A percentile compares a stretch with the other conserved stretches of the same genome.
phyloP scores from a whole-genome alignment of 306 rosid species.

The Hippophae gyantsensis region DNA sequence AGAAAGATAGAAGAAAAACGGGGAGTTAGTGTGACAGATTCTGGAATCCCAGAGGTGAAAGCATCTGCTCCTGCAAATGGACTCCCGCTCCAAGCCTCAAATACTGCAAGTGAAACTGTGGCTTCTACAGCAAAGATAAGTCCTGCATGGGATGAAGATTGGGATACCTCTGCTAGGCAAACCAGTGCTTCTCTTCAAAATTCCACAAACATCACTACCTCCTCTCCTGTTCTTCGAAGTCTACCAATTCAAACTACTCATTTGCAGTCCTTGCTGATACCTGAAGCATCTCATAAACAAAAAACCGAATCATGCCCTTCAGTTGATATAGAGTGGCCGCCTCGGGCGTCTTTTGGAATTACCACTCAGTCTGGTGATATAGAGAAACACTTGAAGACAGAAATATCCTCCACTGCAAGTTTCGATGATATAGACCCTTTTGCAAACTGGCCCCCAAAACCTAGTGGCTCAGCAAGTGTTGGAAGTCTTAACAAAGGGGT shows the following conservation, averaged over 20 bases:
- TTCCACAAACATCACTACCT: constrained; percentile 20
- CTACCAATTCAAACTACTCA: constrained; percentile 41
- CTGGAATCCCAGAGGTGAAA: constrained; percentile 63
- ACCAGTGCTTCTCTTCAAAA: constrained; percentile 29
- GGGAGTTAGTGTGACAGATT: constrained; percentile 74
- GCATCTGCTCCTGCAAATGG: constrained; percentile 44
- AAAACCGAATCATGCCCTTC: constrained; percentile 58
- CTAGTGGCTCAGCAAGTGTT: constrained; percentile 48
- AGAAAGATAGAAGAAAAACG: constrained; percentile 94
- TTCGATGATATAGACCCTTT: constrained; percentile 68
- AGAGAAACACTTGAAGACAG: constrained; percentile 42
- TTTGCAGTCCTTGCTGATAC: constrained; percentile 21
- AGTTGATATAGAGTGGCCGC: constrained; percentile 94
- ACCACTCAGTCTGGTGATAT: constrained; percentile 38
- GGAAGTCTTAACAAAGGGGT: constrained; percentile 52
- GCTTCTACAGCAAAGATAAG: constrained; percentile 38
- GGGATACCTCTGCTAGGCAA: constrained; percentile 50
- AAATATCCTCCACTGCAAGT: constrained; percentile 49
- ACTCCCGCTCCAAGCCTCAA: constrained; percentile 34
- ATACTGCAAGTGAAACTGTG: constrained; percentile 29
- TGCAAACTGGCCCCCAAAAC: constrained; percentile 87
- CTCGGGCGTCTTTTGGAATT: constrained; percentile 40
- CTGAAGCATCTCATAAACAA: constrained; percentile 45
- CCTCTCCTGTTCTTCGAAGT: constrained; percentile 27
- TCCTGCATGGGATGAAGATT: constrained; percentile 90